Evolutionary conservation across 352 stramenopile genomes (phyloP).

Genomic region (Pythium chondricola): DNA sequence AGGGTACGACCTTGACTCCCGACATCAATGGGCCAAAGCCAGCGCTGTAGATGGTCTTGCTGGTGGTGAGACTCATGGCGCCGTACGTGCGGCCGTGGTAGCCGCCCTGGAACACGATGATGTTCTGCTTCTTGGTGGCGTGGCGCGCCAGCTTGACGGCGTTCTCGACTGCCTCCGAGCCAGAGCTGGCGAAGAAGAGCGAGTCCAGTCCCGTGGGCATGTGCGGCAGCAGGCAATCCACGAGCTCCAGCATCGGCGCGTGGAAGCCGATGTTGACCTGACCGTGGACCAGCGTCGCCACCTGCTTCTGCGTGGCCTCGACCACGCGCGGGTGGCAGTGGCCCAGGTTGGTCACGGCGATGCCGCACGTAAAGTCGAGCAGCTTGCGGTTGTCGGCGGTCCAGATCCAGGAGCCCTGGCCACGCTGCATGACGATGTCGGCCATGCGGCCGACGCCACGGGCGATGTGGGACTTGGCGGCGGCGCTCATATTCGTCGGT

Average conservation of each 20-base stretch:
- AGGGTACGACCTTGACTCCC: constrained; percentile 80
- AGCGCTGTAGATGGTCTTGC: constrained; percentile 86
- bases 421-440: constrained; percentile 79
- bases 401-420: constrained; percentile 82
- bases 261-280: constrained; percentile 93
- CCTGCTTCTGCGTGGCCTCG: constrained; percentile 87
- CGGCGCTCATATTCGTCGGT: constrained; percentile 19
- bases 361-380: constrained; percentile 92
- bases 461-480: constrained; percentile 67
- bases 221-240: constrained; percentile 66
- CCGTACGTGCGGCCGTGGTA: constrained; percentile 91
- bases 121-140: constrained; percentile 81
- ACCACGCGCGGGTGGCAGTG: constrained; percentile 91
- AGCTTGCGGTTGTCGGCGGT: constrained; percentile 84
- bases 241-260: constrained; percentile 89
- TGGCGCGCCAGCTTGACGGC: constrained; percentile 90
- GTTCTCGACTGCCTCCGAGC: constrained; percentile 92
- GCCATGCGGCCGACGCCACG: constrained; percentile 81
- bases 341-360: constrained; percentile 89
- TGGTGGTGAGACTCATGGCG: constrained; percentile 90
- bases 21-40: constrained; percentile 84
- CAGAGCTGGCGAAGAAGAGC: constrained; percentile 88
- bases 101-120: constrained; percentile 90
- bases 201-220: constrained; percentile 79
- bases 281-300: constrained; percentile 80